Conservation (phyloP, 192 early-diverging fungal genomes). For the Backusella luteola region DNA sequence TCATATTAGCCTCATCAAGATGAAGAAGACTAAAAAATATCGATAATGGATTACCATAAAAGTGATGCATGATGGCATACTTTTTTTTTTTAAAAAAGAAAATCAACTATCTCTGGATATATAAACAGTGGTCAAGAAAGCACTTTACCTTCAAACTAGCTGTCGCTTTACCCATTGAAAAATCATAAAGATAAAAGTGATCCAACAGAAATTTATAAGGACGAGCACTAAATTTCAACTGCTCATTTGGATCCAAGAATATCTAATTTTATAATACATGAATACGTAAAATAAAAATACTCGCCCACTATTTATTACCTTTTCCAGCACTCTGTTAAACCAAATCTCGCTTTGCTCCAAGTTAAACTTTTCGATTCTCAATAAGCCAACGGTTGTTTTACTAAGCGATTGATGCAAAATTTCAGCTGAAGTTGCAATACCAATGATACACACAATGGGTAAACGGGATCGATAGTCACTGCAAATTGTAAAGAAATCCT, state of each 20-base stretch:
- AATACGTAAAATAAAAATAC: conserved; percentile 22
- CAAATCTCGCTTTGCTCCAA: conserved; percentile 72
- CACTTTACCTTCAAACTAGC: conserved; percentile 63
- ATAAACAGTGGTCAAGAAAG: neutral
- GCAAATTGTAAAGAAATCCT: conserved; percentile 72
- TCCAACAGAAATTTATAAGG: conserved; percentile 78
- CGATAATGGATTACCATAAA: conserved; percentile 82
- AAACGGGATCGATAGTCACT: conserved; percentile 69
- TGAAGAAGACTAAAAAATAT: conserved; percentile 20
- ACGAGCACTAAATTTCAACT: conserved; percentile 64
- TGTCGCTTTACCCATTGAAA: conserved; percentile 76
- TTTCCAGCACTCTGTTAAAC: conserved; percentile 66
- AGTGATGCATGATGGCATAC: conserved; percentile 87
- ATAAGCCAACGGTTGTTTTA: conserved; percentile 64
- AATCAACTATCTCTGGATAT: neutral
- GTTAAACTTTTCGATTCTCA: conserved; percentile 79
- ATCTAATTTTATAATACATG: conserved; percentile 35
- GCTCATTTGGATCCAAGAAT: conserved; percentile 51
- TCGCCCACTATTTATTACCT: conserved; percentile 36
- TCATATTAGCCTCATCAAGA: neutral
- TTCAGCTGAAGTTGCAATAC: conserved; percentile 86
- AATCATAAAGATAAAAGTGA: conserved; percentile 76
- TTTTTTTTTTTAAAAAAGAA: conserved; percentile 25
- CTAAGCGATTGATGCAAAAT: conserved; percentile 78
- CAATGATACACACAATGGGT: conserved; percentile 80